Evolutionary conservation across 2,329 filamentous ascomycete species (phyloP).

Genomic region (Cladosporium sp.): DNA sequence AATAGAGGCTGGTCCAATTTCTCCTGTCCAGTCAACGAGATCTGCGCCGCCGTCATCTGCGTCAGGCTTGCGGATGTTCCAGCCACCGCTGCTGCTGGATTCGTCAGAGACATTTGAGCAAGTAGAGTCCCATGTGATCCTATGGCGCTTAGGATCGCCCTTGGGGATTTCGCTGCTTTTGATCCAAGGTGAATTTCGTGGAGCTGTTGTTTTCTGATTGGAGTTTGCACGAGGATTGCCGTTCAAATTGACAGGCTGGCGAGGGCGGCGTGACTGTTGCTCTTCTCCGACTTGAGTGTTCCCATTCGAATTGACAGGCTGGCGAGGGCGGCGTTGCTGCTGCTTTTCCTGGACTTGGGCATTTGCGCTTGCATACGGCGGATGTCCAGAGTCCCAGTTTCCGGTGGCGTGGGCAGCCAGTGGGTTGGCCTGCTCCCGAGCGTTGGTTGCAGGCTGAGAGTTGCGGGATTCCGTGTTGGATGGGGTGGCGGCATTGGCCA

Average conservation of each 20-base stretch:
- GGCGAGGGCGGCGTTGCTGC: no score
- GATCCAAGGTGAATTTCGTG: conserved; percentile 14
- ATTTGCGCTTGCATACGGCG: not conserved
- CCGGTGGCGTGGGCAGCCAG: not conserved
- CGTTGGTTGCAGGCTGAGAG: not conserved
- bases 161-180: conserved; percentile 8
- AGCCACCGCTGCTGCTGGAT: not conserved
- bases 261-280: no score
- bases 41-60: conserved; percentile 13
- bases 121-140: not conserved
- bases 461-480: no score
- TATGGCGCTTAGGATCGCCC: conserved; percentile 6
- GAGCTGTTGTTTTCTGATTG: no score
- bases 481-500: no score
- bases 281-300: no score
- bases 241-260: no score
- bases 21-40: conserved; percentile 43
- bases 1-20: conserved; percentile 43
- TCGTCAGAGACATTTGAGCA: not conserved
- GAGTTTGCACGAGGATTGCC: conserved; percentile 6
- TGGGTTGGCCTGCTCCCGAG: not conserved
- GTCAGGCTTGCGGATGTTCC: not conserved
- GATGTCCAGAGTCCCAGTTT: conserved; percentile 2
- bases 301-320: not conserved
- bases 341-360: no score